These are phyloP conservation scores for Cicer pinnatifidum DNA, from an alignment of 306 rosid species.

Conservation along the genomic window DNA sequence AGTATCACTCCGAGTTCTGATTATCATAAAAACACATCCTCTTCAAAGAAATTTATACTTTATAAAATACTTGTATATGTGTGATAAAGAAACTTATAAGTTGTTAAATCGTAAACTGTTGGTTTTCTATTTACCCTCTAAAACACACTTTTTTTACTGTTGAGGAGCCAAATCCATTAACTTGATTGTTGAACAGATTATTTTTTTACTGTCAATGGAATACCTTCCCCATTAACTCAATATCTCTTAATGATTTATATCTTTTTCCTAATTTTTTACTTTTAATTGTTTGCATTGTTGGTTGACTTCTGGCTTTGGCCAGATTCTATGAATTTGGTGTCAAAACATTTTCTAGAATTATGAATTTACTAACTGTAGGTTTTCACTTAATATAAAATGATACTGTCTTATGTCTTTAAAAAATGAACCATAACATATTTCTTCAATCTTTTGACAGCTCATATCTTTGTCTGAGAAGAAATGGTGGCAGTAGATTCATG, in stretches of 20 bases:
- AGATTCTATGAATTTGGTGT: conserved; percentile 17
- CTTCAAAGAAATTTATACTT: neutral
- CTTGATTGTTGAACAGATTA: no score
- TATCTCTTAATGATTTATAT: neutral
- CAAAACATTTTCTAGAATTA: neutral
- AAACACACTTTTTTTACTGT: neutral
- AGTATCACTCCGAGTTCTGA: neutral
- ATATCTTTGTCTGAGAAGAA: conserved; percentile 80
- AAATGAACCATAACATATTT: conserved; percentile 35
- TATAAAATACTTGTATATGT: neutral
- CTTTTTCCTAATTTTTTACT: neutral
- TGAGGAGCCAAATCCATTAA: neutral
- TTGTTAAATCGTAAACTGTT: neutral
- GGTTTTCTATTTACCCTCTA: neutral
- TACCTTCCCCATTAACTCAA: neutral
- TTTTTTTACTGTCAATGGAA: no score
- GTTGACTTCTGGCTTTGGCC: conserved; percentile 2
- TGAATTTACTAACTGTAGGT: neutral
- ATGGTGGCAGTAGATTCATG: conserved; percentile 54
- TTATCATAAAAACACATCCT: conserved; percentile 4
- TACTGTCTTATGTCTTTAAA: neutral
- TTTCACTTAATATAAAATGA: neutral
- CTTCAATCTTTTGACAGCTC: conserved; percentile 65
- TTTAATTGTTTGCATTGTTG: conserved; percentile 4
- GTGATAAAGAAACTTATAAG: neutral